Percentiles rank a stretch among this genome's conserved stretches.
These are phyloP conservation scores for Lecanoromycetidae sp. DNA, from an alignment of 2,329 filamentous ascomycete genomes.

Conservation along the genomic window DNA sequence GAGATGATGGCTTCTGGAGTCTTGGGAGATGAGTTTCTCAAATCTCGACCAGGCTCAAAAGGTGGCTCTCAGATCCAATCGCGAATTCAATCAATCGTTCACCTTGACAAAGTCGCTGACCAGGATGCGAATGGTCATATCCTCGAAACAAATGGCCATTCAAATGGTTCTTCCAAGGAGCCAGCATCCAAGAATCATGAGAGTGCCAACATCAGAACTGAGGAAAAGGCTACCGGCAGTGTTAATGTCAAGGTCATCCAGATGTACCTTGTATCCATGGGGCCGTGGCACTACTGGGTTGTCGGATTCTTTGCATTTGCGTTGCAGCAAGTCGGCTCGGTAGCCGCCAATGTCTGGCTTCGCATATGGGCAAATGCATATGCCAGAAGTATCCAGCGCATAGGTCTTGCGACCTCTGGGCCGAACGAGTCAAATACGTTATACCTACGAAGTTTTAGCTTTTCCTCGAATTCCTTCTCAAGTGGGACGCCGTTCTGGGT, in stretches of 20 bases:
- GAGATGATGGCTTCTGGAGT: slow-evolving; percentile 78
- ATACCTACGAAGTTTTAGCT: slow-evolving; percentile 17
- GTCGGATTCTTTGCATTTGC: slow-evolving; percentile 59
- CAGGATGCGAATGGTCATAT: slow-evolving; percentile 43
- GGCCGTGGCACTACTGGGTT: slow-evolving; percentile 92
- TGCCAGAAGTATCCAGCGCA: slow-evolving; percentile 33
- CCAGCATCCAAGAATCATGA: slow-evolving; percentile 29
- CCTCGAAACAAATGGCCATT: slow-evolving; percentile 37
- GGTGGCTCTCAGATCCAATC: slow-evolving; percentile 64
- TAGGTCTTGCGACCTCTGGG: slow-evolving; percentile 30
- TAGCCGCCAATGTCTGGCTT: slow-evolving; percentile 91
- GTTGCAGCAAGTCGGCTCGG: slow-evolving; percentile 70
- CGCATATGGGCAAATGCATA: slow-evolving; percentile 92
- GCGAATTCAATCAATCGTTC: slow-evolving; percentile 54
- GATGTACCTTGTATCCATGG: slow-evolving; percentile 82
- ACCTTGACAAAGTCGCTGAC: slow-evolving; percentile 51
- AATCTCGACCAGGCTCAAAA: slow-evolving; percentile 59
- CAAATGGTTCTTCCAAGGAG: slow-evolving; percentile 30
- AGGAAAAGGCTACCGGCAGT: slow-evolving; percentile 71
- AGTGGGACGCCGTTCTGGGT: slow-evolving; percentile 26
- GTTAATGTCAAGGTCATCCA: slow-evolving; percentile 79
- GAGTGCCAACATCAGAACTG: slow-evolving; percentile 42
- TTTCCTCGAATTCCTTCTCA: slow-evolving; percentile 39
- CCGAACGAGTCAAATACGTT: slow-evolving; percentile 18
- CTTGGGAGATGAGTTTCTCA: slow-evolving; percentile 73